Evolutionary conservation across 148 eudicot genomes (phyloP), one percentile per base, ranked within the genome.

Genomic region (Rhododendron vialii): DNA sequence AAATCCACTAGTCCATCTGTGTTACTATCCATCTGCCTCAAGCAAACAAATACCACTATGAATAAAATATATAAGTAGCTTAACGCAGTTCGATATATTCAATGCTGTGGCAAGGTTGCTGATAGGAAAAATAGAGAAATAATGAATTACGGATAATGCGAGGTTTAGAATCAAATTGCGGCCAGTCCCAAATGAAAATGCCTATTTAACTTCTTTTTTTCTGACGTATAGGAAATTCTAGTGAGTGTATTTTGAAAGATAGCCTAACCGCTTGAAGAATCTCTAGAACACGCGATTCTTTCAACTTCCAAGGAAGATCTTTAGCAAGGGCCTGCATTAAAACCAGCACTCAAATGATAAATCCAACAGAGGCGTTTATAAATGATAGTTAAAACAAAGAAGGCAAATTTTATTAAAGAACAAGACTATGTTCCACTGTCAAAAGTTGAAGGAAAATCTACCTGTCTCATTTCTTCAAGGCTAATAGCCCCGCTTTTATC

Each of bases 401-500:
- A 47, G 61, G 48, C 28, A 73, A 53, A 38, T 50, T 75, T 53
- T 71, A 17, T 5, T 28, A 55, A 55, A 55, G 57, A 53, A 53
- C 38, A 82, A 69, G 57, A 51, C 12, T 17, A 41, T 38, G 12
- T 17, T 18, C 69, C 61, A 36, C 53, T 43, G 77, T n/a, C 30
- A 41, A 57, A 83, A 41, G 30, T 38, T n/a, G 86, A 87, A 79
- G 80, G 61, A 53, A 28, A 81, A 83, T 88, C 69, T 73, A 93
- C 98, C 98, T 92, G 98, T 88, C 98, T 94, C 99, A 96, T 95
- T 91, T 96, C 99, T 88, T 95, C 98, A 74, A 96, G 98, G 89
- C 98, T 96, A 81, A 96, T 96, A 81, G 89, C 85, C 43, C 99
- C 99, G 91, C 89, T 96, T 88, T 95, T 96, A 87, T 96, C 99